Conservation (phyloP, 2,329 filamentous ascomycete species). For the Aspergillus japonicus region DNA sequence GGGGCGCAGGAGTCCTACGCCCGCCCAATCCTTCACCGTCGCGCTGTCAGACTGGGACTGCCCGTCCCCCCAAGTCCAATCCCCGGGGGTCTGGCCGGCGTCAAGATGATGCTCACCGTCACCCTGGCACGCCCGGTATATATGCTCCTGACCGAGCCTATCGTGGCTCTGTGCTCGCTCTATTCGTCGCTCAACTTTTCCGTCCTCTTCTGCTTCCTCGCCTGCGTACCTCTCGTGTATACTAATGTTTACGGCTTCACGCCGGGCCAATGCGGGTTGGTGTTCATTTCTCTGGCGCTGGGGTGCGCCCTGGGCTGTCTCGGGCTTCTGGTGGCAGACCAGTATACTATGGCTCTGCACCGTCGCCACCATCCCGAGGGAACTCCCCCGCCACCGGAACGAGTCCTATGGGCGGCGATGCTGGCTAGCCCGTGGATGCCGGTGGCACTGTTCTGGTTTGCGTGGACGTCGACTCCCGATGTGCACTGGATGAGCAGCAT, state of each 20-base stretch:
- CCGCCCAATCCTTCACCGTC: slow-evolving; percentile 64
- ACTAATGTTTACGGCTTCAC: slow-evolving; percentile 63
- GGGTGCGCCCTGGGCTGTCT: slow-evolving; percentile 59
- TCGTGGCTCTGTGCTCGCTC: slow-evolving; percentile 7
- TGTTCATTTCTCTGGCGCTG: slow-evolving; percentile 67
- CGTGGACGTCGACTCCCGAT: slow-evolving; percentile 43
- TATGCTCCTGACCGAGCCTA: slow-evolving; percentile 53
- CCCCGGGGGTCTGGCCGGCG: not conserved
- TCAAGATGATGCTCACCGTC: slow-evolving; percentile 31
- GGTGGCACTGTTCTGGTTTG: slow-evolving; percentile 49
- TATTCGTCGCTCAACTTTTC: slow-evolving; percentile 63
- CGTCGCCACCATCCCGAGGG: not conserved
- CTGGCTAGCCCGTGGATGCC: slow-evolving; percentile 51
- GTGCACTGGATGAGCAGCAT: slow-evolving; percentile 43
- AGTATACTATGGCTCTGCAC: not conserved
- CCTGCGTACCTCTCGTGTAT: slow-evolving; percentile 69
- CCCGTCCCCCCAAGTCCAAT: not conserved
- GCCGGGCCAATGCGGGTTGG: slow-evolving; percentile 49
- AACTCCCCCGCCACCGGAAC: slow-evolving; percentile 45
- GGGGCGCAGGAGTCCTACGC: slow-evolving; percentile 64
- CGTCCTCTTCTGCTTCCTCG: slow-evolving; percentile 79
- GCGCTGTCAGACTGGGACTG: slow-evolving; percentile 26
- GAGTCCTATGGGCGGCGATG: slow-evolving; percentile 49
- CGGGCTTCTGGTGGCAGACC: not conserved
- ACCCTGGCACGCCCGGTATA: slow-evolving; percentile 54